These are phyloP conservation scores for Colletotrichum trifolii DNA, from an alignment of 2,329 filamentous ascomycete genomes.

Conservation along the genomic window DNA sequence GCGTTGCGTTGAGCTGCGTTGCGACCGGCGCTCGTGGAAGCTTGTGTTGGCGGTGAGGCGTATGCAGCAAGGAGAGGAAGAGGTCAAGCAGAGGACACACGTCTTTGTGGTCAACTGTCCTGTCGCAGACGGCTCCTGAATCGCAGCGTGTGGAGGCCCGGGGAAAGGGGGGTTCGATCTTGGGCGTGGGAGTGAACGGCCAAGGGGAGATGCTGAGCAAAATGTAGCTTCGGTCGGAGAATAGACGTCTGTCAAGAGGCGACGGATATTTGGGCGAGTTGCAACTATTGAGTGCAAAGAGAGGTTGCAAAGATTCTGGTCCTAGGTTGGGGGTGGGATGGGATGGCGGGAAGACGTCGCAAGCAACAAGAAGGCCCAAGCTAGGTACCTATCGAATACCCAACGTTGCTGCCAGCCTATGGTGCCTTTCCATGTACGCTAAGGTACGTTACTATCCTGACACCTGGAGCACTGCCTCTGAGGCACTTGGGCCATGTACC, in stretches of 20 bases:
- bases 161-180: constrained; percentile 23
- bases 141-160: constrained; percentile 31
- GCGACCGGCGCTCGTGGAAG: constrained; percentile 19
- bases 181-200: constrained; percentile 17
- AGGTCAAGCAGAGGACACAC: constrained; percentile 13
- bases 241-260: constrained; percentile 8
- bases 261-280: constrained; percentile 21
- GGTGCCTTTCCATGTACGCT: no score
- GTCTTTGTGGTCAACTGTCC: constrained; percentile 31
- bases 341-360: constrained; percentile 33
- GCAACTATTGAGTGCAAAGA: constrained; percentile 1
- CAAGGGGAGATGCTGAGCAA: constrained; percentile 3
- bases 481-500: constrained; percentile 1
- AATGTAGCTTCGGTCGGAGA: constrained; percentile 6
- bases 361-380: background rate
- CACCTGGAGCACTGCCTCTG: background rate
- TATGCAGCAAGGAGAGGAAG: background rate
- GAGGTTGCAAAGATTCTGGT: constrained; percentile 2
- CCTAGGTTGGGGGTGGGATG: constrained; percentile 9
- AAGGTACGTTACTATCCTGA: background rate
- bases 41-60: constrained; percentile 2
- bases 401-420: background rate
- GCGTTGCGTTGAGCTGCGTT: background rate
- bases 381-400: constrained; percentile 27
- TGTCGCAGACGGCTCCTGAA: constrained; percentile 36